Evolutionary conservation across 2,329 filamentous ascomycete species (phyloP), one percentile per base, ranked within the genome.

Genomic region (Ophiocordyceps sinensis): DNA sequence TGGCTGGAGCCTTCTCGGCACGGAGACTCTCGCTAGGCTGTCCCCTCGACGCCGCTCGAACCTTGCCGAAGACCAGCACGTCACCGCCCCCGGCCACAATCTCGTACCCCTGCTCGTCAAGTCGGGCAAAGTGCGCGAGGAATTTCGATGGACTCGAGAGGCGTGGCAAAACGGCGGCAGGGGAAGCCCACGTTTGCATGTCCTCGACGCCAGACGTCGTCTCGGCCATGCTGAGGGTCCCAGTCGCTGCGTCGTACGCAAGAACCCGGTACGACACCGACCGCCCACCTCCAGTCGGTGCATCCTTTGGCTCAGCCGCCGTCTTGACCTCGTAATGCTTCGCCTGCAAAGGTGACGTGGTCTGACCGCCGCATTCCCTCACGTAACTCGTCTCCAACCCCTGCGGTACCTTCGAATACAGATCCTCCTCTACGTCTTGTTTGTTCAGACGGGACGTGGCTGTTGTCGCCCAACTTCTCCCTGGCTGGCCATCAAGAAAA

Each of bases 61-160:
- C 67, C 56, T 81, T 79, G 46, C 75, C 76, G 52, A 84, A 81
- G 4, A 85, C 69, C 23, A 85, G 65, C 5, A 82, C 65, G 46
- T 84, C 70, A 6, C 70, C 71, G 38, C 66, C 66, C 2, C 77
- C 79, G 2, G 78, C 75, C 2, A 79, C 69, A 32, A 83, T 76
- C 49, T 82, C 78, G 46, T 77, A 85, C 0, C 79, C 80, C 42
- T 79, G 65, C 0, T 65, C 61, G 44, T 77, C 68, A 2, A 83
- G 65, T 1, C 66, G 57, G 4, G 65, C 62, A 43, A 85, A 77
- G 48, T 82, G 68, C 4, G 77, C 69, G 12, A 83, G 66, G 57
- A 84, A 85, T 47, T 75, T 75, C 39, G 71, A 66, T 0, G 79
- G 77, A 45, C 79, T 71, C 0, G 74, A 71, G 15, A 85, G 64